Evolutionary conservation across 306 rosid species (phyloP), one percentile per base, ranked within the genome.

Genomic region (Dalbergia cultrata): DNA sequence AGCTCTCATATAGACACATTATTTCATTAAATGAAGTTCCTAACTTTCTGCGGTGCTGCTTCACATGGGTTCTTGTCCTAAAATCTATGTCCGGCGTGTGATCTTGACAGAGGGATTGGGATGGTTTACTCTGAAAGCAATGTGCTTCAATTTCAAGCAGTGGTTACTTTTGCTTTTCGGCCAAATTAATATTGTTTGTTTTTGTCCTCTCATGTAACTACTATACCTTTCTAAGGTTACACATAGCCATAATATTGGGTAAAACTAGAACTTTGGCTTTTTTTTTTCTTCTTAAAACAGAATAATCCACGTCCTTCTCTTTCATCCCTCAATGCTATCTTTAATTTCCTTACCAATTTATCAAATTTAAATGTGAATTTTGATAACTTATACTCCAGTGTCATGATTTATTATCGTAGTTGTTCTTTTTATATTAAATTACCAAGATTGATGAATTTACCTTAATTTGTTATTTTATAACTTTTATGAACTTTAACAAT

Each of bases 51-150:
- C 21, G 31, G 6, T 43, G 58, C 78, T 80, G 43, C 75, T 77
- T 37, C 10, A 66, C 53, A 47, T 50, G 17, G n/a, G 70, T 58
- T 77, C 70, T 67, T 47, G 70, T 47, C 54, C 60, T 0, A 63
- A 63, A 63, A 12, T 71, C 57, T 19, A 39, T 66, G 80, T 63
- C 85, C 84, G 67, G 82, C 80, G 16, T 61, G 47, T 49, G 75
- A 68, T 9, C 13, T 7, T 11, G 8, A 12, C 9, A 7, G 39
- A 10, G 37, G 71, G 68, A 74, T 59, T 78, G 78, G 78, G 61
- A 78, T 82, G 41, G 75, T 67, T 78, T 81, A 22, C 47, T 77
- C 74, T 10, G 44, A 1, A 77, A 77, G 81, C 67, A 67, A 76
- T 72, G 17, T n/a, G 45, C 41, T 33, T 13, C 35, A 45, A 41